These are phyloP conservation scores for Mycosarcoma mackinlayi DNA, from an alignment of 1,284 basidiomycete species.

Conservation along the genomic window DNA sequence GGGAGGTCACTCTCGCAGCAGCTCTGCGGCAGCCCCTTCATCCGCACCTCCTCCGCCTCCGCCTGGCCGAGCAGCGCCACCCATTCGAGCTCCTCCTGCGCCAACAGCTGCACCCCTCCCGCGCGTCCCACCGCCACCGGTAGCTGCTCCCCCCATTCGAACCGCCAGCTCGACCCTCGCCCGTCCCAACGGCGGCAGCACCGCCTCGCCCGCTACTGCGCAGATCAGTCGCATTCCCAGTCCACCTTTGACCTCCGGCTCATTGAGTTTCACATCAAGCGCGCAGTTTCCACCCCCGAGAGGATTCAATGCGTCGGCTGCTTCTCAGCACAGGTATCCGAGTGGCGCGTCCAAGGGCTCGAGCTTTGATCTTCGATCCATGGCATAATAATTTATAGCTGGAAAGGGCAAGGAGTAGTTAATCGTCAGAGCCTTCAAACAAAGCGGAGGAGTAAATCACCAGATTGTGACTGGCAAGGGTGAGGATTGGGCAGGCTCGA, in stretches of 20 bases:
- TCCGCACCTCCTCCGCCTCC: conserved; percentile 74
- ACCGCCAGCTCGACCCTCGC: conserved; percentile 46
- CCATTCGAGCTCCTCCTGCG: conserved; percentile 75
- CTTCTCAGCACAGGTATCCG: conserved; percentile 41
- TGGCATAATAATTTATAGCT: conserved; percentile 4
- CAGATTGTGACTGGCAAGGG: too few relatives aligned
- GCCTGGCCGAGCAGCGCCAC: conserved; percentile 77
- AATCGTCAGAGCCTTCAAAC: background rate
- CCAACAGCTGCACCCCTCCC: conserved; percentile 74
- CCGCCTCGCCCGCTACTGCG: background rate
- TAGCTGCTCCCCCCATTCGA: conserved; percentile 62
- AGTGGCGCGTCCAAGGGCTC: conserved; percentile 39
- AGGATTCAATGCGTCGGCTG: conserved; percentile 36
- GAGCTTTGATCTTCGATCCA: conserved; percentile 31
- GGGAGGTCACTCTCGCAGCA: conserved; percentile 40
- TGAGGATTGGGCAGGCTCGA: background rate
- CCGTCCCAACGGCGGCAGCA: conserved; percentile 19
- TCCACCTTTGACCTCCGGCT: conserved; percentile 37
- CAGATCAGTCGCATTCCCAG: conserved; percentile 29
- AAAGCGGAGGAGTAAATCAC: too few relatives aligned
- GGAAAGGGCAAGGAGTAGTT: background rate
- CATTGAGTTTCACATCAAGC: conserved; percentile 35
- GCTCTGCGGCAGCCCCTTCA: conserved; percentile 11
- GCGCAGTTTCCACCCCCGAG: conserved; percentile 42
- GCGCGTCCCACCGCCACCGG: conserved; percentile 74